A percentile compares a stretch with the other conserved stretches of the same genome.
Conservation (phyloP, 2,329 filamentous ascomycete species). For the Penicillium sp. region DNA sequence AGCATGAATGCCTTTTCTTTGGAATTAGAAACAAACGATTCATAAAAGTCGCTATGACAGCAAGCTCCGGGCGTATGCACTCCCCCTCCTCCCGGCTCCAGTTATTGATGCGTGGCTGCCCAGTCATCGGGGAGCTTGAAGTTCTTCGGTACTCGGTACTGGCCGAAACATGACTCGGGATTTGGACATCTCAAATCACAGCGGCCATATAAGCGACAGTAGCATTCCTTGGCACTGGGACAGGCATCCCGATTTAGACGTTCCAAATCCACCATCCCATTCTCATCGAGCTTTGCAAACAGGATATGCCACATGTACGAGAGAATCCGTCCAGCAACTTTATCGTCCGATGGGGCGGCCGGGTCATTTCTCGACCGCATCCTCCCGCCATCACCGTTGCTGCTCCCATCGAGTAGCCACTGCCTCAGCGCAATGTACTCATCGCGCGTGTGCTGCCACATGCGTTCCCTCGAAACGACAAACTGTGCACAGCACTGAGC, state of each 20-base stretch:
- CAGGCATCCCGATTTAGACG: slow-evolving; percentile 34
- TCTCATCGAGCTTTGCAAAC: slow-evolving; percentile 31
- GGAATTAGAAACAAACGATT: too few species aligned
- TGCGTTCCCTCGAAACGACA: slow-evolving; percentile 44
- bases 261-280: slow-evolving; percentile 29
- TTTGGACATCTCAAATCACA: slow-evolving; percentile 33
- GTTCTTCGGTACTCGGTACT: slow-evolving; percentile 36
- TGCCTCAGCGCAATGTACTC: slow-evolving; percentile 50
- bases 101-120: slow-evolving; percentile 26
- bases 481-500: slow-evolving; percentile 54
- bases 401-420: slow-evolving; percentile 45
- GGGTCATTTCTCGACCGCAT: slow-evolving; percentile 8
- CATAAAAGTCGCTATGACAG: too few species aligned
- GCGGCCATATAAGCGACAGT: slow-evolving; percentile 41
- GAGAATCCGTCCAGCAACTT: slow-evolving; percentile 41
- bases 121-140: slow-evolving; percentile 35
- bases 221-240: slow-evolving; percentile 38
- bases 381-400: slow-evolving; percentile 1
- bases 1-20: slow-evolving; percentile 7
- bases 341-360: slow-evolving; percentile 39
- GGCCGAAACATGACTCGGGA: slow-evolving; percentile 33
- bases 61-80: too few species aligned
- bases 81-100: neutral
- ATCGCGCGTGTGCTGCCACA: slow-evolving; percentile 45
- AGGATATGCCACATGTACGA: slow-evolving; percentile 48